phyloP scores from a whole-genome alignment of 177 flowering plant genomes.

The Tripterygium wilfordii region DNA sequence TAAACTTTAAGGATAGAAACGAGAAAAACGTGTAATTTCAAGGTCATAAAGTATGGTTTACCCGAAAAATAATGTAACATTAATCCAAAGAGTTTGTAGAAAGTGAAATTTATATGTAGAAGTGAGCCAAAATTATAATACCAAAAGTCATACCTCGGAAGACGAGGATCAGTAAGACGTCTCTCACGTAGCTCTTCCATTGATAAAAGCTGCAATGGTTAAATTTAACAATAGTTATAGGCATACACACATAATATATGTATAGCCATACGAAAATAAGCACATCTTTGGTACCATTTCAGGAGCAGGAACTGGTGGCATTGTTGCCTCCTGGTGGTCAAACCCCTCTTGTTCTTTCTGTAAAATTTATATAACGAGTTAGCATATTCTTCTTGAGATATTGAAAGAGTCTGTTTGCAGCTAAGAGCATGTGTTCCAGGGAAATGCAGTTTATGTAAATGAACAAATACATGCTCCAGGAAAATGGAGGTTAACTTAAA shows the following conservation, averaged over 20 bases:
- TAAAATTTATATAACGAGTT: constrained; percentile 9
- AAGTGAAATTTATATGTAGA: too few species aligned
- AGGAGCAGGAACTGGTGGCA: constrained; percentile 83
- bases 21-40: too few species aligned
- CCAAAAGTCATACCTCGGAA: constrained; percentile 51
- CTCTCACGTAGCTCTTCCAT: constrained; percentile 76
- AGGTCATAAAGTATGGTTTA: too few species aligned
- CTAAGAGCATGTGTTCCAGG: too few species aligned
- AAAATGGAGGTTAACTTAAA: too few species aligned
- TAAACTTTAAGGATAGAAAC: too few species aligned
- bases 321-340: constrained; percentile 63
- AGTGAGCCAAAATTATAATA: too few species aligned
- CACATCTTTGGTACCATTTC: constrained; percentile 43
- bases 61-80: too few species aligned
- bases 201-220: constrained; percentile 76
- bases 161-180: constrained; percentile 73
- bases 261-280: background rate
- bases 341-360: constrained; percentile 81
- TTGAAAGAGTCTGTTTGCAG: background rate
- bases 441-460: too few species aligned
- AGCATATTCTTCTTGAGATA: constrained; percentile 2
- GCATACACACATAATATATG: background rate
- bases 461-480: too few species aligned
- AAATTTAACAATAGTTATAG: too few species aligned
- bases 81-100: too few species aligned